Evolutionary conservation across 1,139 yeast genomes (phyloP).

Genomic region (Yamadazyma buinensis): DNA sequence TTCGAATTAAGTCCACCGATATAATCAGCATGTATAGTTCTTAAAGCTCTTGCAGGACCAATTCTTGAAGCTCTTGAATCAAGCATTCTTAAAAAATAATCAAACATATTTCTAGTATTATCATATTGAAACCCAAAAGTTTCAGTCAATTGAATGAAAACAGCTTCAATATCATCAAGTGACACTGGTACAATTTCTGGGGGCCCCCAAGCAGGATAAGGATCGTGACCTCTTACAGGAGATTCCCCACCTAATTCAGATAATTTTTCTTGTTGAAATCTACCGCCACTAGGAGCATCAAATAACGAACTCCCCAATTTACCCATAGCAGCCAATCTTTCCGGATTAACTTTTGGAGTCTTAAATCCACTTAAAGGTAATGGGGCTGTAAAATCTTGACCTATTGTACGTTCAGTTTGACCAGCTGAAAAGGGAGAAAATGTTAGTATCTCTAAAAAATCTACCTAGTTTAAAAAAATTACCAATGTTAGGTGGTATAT

Average conservation of each 20-base stretch:
- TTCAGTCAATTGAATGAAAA: constrained; percentile 48
- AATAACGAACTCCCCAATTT: constrained; percentile 19
- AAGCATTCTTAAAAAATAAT: constrained; percentile 55
- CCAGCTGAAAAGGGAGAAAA: constrained; percentile 16
- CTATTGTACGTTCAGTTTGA: constrained; percentile 27
- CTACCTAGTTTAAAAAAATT: neutral
- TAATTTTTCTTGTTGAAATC: constrained; percentile 35
- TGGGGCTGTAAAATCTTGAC: constrained; percentile 14
- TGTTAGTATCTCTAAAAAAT: neutral
- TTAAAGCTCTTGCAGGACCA: constrained; percentile 50
- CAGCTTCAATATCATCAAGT: constrained; percentile 49
- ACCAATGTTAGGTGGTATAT: constrained; percentile 11
- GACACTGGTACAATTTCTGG: constrained; percentile 50
- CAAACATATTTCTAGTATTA: constrained; percentile 62
- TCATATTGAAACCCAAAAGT: constrained; percentile 69
- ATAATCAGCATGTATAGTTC: constrained; percentile 65
- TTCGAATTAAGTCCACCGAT: constrained; percentile 92
- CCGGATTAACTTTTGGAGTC: constrained; percentile 15
- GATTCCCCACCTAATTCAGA: constrained; percentile 8
- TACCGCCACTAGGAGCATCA: constrained; percentile 19
- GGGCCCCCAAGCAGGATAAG: constrained; percentile 59
- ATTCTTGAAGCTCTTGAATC: constrained; percentile 72
- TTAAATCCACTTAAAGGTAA: constrained; percentile 50
- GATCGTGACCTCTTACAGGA: constrained; percentile 32
- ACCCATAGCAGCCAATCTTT: constrained; percentile 24